These are phyloP conservation scores for Albophoma yamanashiensis DNA, from an alignment of 2,329 filamentous ascomycete genomes.

Conservation along the genomic window DNA sequence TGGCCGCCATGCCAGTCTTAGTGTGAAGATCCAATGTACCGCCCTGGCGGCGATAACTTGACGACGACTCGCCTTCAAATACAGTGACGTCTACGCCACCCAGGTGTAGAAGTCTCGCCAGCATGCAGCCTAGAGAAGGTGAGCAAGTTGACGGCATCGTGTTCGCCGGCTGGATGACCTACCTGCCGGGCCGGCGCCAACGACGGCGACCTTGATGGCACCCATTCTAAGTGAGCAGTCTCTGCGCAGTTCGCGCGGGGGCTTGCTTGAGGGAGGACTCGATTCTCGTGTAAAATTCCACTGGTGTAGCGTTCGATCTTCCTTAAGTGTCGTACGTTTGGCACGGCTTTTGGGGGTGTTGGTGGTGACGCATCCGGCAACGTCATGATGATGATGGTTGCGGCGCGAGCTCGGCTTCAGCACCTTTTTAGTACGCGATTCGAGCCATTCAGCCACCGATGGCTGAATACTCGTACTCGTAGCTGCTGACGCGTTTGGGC, in stretches of 20 bases:
- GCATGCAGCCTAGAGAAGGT: conserved; percentile 11
- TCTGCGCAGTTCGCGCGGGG: neutral
- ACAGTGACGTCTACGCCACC: conserved; percentile 34
- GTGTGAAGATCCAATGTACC: conserved; percentile 45
- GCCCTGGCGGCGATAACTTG: conserved; percentile 36
- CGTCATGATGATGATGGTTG: neutral
- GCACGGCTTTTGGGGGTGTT: neutral
- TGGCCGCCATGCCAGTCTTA: conserved; percentile 35
- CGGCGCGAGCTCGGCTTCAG: neutral
- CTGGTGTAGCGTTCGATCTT: too few species aligned
- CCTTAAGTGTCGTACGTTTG: neutral
- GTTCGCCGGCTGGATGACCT: neutral
- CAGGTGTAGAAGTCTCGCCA: conserved; percentile 39
- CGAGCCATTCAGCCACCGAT: neutral
- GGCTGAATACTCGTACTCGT: too few species aligned
- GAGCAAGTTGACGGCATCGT: neutral
- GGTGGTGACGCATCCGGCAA: neutral
- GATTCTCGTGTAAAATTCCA: neutral
- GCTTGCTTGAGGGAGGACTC: neutral
- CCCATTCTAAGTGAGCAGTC: neutral
- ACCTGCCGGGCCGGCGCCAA: neutral
- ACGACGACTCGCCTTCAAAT: conserved; percentile 35
- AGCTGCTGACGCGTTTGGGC: neutral
- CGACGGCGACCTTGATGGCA: neutral
- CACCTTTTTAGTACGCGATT: neutral